Evolutionary conservation across 495 filamentous ascomycete genomes (phyloP), one percentile per base, ranked within the genome.

Genomic region (Evernia prunastri): DNA sequence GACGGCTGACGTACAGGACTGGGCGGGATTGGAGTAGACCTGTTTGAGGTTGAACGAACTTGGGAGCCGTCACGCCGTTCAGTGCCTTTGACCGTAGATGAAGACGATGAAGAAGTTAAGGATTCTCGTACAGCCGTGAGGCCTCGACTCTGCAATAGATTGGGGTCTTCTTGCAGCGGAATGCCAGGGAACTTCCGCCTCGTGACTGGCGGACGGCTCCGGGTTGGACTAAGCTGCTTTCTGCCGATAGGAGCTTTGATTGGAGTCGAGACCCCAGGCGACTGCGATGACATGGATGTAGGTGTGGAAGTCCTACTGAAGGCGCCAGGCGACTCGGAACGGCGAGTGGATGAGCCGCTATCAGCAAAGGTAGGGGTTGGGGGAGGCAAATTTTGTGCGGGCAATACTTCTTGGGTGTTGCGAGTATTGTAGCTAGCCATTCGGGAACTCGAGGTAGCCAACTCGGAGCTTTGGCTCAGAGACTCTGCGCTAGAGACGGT

Each of bases 201-300:
- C 33, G 84, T 86, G 35, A 91, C 78, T 12, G 89, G 89, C 25
- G 89, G 87, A 67, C 87, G 79, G 60, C 81, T 87, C 65, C 83
- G 80, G 54, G 80, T 80, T 54, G 86, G 85, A 67, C 87, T 91
- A 29, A 78, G 77, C 72, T 87, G 87, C 74, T 81, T 72, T 63
- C 86, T 83, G 37, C 29, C n/a, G 8, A 82, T 70, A 40, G 79
- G 75, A 66, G 79, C 69, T 63, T 89, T 86, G 4, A 74, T 75
- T 25, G 89, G 84, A 39, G 86, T 76, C 63, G 88, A 72, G 43
- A 91, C 82, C 2, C 90, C 89, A 15, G 94, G 92, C 42, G 94
- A 98, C 72, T 94, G 89, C n/a, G 94, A 97, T 11, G 92, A 96
- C 70, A 92, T 84, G 11, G 94, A 96, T n/a, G 92, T 96, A 1